Evolutionary conservation across 495 filamentous ascomycete genomes (phyloP).

Genomic region (Penicillium salamii): DNA sequence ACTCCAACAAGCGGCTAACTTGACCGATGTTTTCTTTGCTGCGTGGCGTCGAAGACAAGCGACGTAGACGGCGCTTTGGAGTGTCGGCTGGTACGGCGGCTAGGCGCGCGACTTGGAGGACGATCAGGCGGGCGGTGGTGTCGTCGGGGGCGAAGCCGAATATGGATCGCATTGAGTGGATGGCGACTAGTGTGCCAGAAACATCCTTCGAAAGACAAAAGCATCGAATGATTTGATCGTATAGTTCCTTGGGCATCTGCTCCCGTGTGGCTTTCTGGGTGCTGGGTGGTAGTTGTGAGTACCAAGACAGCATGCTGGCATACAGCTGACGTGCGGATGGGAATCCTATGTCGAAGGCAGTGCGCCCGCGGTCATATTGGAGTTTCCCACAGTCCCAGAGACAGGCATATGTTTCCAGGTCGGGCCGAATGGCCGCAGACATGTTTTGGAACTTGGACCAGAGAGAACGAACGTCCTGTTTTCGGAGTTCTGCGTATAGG

Average conservation of each 20-base stretch:
- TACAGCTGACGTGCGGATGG: conserved; percentile 55
- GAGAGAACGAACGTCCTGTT: conserved; percentile 47
- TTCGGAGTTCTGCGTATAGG: conserved; percentile 57
- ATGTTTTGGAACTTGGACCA: conserved; percentile 55
- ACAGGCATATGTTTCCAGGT: conserved; percentile 66
- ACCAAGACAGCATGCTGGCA: conserved; percentile 58
- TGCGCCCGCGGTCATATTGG: conserved; percentile 45
- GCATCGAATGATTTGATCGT: conserved; percentile 55
- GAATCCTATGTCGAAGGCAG: conserved; percentile 34
- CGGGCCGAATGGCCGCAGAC: conserved; percentile 50
- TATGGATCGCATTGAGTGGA: conserved; percentile 49
- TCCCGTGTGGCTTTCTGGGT: conserved; percentile 20
- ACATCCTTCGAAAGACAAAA: conserved; percentile 54
- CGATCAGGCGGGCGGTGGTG: conserved; percentile 47
- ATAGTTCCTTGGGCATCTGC: conserved; percentile 50
- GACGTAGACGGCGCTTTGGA: conserved; percentile 41
- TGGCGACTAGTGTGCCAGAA: conserved; percentile 59
- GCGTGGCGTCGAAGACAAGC: conserved; percentile 39
- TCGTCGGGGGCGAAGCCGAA: conserved; percentile 55
- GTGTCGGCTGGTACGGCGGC: conserved; percentile 39
- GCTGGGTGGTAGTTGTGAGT: conserved; percentile 29
- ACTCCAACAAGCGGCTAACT: conserved; percentile 33
- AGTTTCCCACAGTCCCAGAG: conserved; percentile 62
- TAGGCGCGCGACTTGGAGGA: conserved; percentile 49
- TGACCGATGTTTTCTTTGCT: conserved; percentile 46